phyloP scores from a whole-genome alignment of 2,329 filamentous ascomycete species.

The Penicillium sp. region DNA sequence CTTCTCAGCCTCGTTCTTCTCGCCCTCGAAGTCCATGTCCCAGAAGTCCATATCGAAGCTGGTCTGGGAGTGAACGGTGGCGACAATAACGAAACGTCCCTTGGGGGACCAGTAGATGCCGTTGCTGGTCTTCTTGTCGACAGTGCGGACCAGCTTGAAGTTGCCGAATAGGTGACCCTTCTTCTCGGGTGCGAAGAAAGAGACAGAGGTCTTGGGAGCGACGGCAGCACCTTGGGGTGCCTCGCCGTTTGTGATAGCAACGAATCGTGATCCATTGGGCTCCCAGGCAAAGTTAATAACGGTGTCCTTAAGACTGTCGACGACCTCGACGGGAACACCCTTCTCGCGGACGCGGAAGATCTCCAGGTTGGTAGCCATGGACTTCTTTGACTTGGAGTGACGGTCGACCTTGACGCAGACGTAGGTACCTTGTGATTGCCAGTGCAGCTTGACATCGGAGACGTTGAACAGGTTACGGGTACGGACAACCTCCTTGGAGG shows the following conservation, averaged over 20 bases:
- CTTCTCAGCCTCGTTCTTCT: slow-evolving; percentile 90
- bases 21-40: slow-evolving; percentile 96
- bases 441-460: slow-evolving; percentile 95
- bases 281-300: slow-evolving; percentile 99
- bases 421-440: slow-evolving; percentile 93
- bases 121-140: slow-evolving; percentile 99
- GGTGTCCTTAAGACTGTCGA: slow-evolving; percentile 96
- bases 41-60: slow-evolving; percentile 97
- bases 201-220: slow-evolving; percentile 87
- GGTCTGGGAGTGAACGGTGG: slow-evolving; percentile 88
- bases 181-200: slow-evolving; percentile 98
- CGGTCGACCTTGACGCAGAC: slow-evolving; percentile 98
- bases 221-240: slow-evolving; percentile 75
- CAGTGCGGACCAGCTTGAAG: slow-evolving; percentile 92
- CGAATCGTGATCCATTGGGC: slow-evolving; percentile 94
- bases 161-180: slow-evolving; percentile 82
- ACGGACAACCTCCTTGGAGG: slow-evolving; percentile 89
- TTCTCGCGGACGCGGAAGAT: slow-evolving; percentile 98
- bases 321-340: slow-evolving; percentile 95
- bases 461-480: slow-evolving; percentile 98
- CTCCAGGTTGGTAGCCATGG: slow-evolving; percentile 91
- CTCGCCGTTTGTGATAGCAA: slow-evolving; percentile 93
- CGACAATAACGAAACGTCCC: slow-evolving; percentile 92
- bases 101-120: slow-evolving; percentile 98
- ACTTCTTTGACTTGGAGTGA: slow-evolving; percentile 99